Percentiles rank a stretch among this genome's conserved stretches.
Evolutionary conservation across 495 filamentous ascomycete genomes (phyloP).

Genomic region (Sordaria brevicollis): DNA sequence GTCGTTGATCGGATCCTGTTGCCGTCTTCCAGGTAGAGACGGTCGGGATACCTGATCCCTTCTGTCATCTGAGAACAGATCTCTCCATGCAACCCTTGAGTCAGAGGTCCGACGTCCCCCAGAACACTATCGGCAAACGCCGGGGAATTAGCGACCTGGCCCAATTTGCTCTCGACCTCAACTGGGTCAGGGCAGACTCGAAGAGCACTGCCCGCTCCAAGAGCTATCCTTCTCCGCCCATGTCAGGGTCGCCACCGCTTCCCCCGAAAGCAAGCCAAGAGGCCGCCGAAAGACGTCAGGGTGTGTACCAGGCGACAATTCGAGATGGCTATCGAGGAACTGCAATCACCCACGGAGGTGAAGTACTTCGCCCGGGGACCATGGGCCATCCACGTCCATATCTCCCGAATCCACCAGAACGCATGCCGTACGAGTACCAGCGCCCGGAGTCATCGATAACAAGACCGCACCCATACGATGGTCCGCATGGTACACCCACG

Average conservation of each 20-base stretch:
- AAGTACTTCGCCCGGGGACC: conserved; percentile 18
- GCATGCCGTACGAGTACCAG: conserved; percentile 27
- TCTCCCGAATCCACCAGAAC: conserved; percentile 27
- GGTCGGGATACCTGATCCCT: conserved; percentile 16
- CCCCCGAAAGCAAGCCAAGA: conserved; percentile 54
- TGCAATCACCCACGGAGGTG: conserved; percentile 32
- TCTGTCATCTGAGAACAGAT: conserved; percentile 16
- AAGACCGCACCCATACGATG: conserved; percentile 27
- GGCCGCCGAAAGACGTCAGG: conserved; percentile 47
- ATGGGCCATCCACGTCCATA: conserved; percentile 27
- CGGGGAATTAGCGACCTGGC: conserved; percentile 54
- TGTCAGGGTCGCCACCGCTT: conserved; percentile 69
- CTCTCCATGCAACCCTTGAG: conserved; percentile 41
- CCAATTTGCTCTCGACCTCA: conserved; percentile 59
- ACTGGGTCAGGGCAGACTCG: conserved; percentile 56
- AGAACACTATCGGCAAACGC: conserved; percentile 47
- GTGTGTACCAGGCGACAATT: conserved; percentile 33
- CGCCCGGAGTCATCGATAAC: conserved; percentile 25
- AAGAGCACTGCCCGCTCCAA: conserved; percentile 51
- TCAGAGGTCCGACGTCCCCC: conserved; percentile 30
- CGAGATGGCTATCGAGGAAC: conserved; percentile 39
- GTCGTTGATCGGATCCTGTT: conserved; percentile 5
- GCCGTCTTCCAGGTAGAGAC: conserved; percentile 14
- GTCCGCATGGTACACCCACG: conserved; percentile 18
- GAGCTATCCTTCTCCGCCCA: conserved; percentile 71